Base-by-base conservation (phyloP, 1,139 yeast genomes). In the Scheffersomyces segobiensis region DNA sequence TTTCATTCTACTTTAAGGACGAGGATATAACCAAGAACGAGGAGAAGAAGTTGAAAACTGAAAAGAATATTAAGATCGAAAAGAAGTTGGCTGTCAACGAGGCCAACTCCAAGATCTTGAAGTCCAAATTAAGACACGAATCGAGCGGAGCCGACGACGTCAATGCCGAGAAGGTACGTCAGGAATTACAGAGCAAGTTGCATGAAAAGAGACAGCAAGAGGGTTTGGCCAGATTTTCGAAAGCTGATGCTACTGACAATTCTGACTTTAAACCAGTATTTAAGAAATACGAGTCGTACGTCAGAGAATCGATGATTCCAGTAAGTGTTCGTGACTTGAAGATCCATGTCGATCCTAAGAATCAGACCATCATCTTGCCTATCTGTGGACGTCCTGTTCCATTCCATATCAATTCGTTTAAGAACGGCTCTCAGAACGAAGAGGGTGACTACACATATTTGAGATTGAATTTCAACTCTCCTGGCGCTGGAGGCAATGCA, bases 381-480 rank as follows among this genome's bases (percentile, higher is more conserved):
- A 90, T 95, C 61, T 87, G 89, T 67, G 99, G 99, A 61, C 85
- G 99, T 69, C 98, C 99, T 1, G 99, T 96, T 54, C 99, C 99
- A 39, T 93, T 95, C 81, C 99, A 95, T 72, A 93, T 95, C 67
- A 92, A 93, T 70, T 82, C 98, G 8, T 93, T 91, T 76, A 95
- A 93, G 71, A 93, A 92, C 72, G 98, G 98, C 54, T 90, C 97
- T 24, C 95, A 93, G 70, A 92, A 89, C 65, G 99, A 95, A 69
- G 99, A 96, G 78, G 98, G 98, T 53, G 98, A 93, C 65, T 93
- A 85, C 72, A 93, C 97, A 1, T 93, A 91, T 69, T 75, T 95
- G 67, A 86, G 99, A 74, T 82, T 95, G 68, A 95, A 95, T 73
- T 93, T 95, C 80, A 89, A 93, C 72, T 89, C 97, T 1, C 99